Evolutionary conservation across 116 monocot species (phyloP), one percentile per base, ranked within the genome.

Genomic region (Iris pallida): DNA sequence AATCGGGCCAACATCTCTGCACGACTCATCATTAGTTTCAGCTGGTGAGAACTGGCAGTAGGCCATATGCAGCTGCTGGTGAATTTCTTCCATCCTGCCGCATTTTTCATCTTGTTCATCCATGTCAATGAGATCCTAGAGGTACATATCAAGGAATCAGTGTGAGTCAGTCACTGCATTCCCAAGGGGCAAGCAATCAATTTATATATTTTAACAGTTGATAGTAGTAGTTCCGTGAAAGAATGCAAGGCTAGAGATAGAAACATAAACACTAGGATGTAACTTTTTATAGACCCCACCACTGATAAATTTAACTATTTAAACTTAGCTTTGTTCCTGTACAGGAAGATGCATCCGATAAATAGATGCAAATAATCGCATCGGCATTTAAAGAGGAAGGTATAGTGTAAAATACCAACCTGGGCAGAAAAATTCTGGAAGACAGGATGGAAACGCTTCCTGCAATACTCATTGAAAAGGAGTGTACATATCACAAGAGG

Each of bases 401-500:
- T n/a, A n/a, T n/a, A n/a, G n/a, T n/a, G n/a, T 30, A 30, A 30
- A 30, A 30, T 30, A 72, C 72, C 4, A 53, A 85, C 88, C 88
- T 85, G 79, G 17, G 88, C 82, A 48, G 98, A 75, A 46, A 79
- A 78, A 55, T 65, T 80, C 71, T 86, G 75, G 70, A 95, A 95
- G 52, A 86, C 53, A 16, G 96, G 96, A 70, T 75, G 66, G 61
- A 96, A 92, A 12, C 92, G 84, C 30, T 81, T 61, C 59, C 96
- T 76, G 77, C 96, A 96, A 47, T 96, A 96, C 75, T 89, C 89
- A 30, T 92, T 91, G 74, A 96, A 96, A 49, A 96, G 83, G 16
- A 96, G 77, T 47, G 96, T 96, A 44, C 69, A 73, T 42, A 96
- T 78, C 20, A 96, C 72, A 49, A 96, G 89, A 7, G 87, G 92